A percentile compares a stretch with the other conserved stretches of the same genome.
These are phyloP conservation scores for Polytrichum commune DNA, from an alignment of 225 moss, liverwort and hornwort genomes.

Conservation along the genomic window DNA sequence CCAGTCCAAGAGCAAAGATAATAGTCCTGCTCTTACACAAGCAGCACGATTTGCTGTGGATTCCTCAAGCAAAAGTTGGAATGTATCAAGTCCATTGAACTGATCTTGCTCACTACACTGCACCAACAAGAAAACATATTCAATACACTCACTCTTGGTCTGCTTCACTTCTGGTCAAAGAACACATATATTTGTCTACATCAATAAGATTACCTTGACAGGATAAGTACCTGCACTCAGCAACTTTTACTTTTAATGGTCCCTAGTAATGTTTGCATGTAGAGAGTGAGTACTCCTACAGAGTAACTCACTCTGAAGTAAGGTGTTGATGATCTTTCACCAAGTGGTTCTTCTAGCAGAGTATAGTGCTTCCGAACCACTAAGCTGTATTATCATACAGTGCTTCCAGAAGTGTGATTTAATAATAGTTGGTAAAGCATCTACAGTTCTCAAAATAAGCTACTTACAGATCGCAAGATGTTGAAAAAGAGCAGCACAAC, in stretches of 20 bases:
- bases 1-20: constrained; percentile 76
- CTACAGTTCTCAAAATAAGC: not conserved
- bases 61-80: constrained; percentile 67
- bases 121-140: constrained; percentile 7
- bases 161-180: not conserved
- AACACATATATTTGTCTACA: too few species aligned
- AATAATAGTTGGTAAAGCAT: not conserved
- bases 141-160: not conserved
- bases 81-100: constrained; percentile 64
- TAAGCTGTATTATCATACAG: too few species aligned
- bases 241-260: too few species aligned
- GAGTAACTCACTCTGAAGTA: not conserved
- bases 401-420: too few species aligned
- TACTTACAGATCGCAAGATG: constrained; percentile 63
- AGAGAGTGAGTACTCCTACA: not conserved
- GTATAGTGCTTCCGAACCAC: too few species aligned
- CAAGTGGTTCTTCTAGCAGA: not conserved
- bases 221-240: too few species aligned
- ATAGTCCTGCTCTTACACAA: constrained; percentile 69
- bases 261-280: too few species aligned
- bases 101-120: constrained; percentile 73
- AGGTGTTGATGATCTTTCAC: constrained; percentile 1
- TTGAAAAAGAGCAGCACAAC: constrained; percentile 78
- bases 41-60: constrained; percentile 78
- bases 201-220: too few species aligned